phyloP scores from a whole-genome alignment of 2,329 filamentous ascomycete species.

The Bisporella sp. region DNA sequence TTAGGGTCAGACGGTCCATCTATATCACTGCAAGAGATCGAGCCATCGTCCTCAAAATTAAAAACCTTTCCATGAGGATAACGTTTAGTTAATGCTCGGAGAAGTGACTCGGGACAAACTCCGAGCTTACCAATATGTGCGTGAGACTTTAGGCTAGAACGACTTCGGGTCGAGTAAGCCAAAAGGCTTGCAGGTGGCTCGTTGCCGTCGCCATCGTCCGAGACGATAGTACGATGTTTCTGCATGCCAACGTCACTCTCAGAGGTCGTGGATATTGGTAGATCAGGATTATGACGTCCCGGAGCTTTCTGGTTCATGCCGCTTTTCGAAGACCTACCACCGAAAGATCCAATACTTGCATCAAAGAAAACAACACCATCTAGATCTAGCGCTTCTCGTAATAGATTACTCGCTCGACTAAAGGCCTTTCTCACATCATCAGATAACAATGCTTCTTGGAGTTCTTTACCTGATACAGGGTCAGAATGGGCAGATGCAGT shows the following conservation, averaged over 20 bases:
- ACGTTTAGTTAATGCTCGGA: slow-evolving; percentile 9
- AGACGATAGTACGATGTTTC: background rate
- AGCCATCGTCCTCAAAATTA: slow-evolving; percentile 11
- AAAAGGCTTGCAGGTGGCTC: slow-evolving; percentile 1
- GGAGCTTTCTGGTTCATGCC: background rate
- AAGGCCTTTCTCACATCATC: slow-evolving; percentile 21
- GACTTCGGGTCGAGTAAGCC: background rate
- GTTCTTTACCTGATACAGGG: slow-evolving; percentile 6
- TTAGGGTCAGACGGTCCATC: background rate
- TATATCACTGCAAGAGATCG: background rate
- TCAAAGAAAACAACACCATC: background rate
- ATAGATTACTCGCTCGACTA: slow-evolving; percentile 1
- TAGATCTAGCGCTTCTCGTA: background rate
- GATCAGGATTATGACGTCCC: background rate
- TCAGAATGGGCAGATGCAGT: too few relatives aligned
- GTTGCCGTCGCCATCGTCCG: background rate
- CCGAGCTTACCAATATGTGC: background rate
- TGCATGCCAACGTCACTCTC: background rate
- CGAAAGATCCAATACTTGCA: background rate
- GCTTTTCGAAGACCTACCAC: background rate
- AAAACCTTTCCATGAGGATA: slow-evolving; percentile 20
- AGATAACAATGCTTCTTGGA: slow-evolving; percentile 20
- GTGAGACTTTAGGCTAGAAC: background rate
- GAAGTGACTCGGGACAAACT: slow-evolving; percentile 6
- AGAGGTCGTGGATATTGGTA: background rate